phyloP scores from a whole-genome alignment of 2,329 filamentous ascomycete species.

The Pseudogymnoascus sp. region DNA sequence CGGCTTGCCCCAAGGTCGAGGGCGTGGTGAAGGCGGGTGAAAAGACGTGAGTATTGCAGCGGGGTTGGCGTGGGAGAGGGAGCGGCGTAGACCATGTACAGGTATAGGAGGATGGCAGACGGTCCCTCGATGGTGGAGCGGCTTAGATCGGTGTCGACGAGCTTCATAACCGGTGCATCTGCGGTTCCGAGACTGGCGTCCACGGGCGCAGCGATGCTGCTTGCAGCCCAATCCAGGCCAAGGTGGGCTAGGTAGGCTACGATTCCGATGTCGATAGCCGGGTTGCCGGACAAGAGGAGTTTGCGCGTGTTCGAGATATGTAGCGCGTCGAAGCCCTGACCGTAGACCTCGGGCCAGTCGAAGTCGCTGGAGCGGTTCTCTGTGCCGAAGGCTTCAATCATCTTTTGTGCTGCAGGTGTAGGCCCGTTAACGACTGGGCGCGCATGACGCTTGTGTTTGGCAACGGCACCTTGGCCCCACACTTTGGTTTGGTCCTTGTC shows the following conservation, averaged over 20 bases:
- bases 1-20: conserved; percentile 28
- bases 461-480: conserved; percentile 84
- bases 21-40: conserved; percentile 29
- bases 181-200: conserved; percentile 15
- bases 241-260: conserved; percentile 42
- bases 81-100: conserved; percentile 45
- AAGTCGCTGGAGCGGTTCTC: conserved; percentile 73
- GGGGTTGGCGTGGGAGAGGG: conserved; percentile 18
- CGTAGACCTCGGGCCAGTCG: conserved; percentile 69
- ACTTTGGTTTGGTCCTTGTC: conserved; percentile 56
- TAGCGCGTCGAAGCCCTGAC: conserved; percentile 73
- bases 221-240: conserved; percentile 33
- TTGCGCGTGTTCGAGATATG: conserved; percentile 41
- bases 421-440: conserved; percentile 61
- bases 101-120: conserved; percentile 48
- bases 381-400: conserved; percentile 72
- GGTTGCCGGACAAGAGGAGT: conserved; percentile 42
- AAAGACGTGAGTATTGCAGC: conserved; percentile 18
- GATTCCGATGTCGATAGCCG: conserved; percentile 41
- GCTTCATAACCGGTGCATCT: conserved; percentile 35
- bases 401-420: conserved; percentile 51
- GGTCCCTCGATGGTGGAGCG: conserved; percentile 43
- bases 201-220: conserved; percentile 21
- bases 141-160: conserved; percentile 45
- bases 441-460: conserved; percentile 55